These are phyloP conservation scores for Bassia scoparia DNA, from an alignment of 148 eudicot genomes.

Conservation along the genomic window DNA sequence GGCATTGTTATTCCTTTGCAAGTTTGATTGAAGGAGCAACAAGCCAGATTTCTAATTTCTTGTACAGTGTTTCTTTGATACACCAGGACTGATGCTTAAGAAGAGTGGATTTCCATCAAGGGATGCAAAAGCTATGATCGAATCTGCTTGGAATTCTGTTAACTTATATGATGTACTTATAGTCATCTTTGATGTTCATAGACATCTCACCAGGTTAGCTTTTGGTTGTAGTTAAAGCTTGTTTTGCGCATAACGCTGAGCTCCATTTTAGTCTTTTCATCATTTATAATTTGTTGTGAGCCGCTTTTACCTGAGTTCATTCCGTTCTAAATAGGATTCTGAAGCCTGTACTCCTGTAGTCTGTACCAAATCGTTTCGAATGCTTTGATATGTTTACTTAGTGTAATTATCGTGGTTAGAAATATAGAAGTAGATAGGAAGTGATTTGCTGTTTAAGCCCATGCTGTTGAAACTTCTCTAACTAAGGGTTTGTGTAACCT, in stretches of 20 bases:
- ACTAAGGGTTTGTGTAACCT: not conserved
- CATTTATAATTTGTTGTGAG: not conserved
- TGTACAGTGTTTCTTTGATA: constrained; percentile 94
- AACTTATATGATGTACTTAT: constrained; percentile 74
- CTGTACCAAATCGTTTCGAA: not conserved
- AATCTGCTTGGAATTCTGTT: constrained; percentile 82
- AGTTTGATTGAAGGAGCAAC: constrained; percentile 5
- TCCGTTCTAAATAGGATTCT: not conserved
- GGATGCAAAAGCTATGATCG: constrained; percentile 64
- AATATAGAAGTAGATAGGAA: too few species aligned
- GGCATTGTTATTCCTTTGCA: not conserved
- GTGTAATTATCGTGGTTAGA: too few species aligned
- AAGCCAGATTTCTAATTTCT: constrained; percentile 15
- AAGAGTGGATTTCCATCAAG: constrained; percentile 60
- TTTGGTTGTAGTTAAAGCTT: constrained; percentile 3
- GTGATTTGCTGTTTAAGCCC: not conserved
- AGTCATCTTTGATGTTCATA: constrained; percentile 89
- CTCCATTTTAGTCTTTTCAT: not conserved
- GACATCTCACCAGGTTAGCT: constrained; percentile 79
- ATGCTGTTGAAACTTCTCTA: not conserved
- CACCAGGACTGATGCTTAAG: constrained; percentile 85
- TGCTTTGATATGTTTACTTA: too few species aligned
- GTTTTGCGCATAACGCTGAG: not conserved
- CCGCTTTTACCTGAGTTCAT: not conserved
- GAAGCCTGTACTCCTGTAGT: not conserved